Evolutionary conservation across 768 basidiomycete genomes (phyloP), one percentile per base, ranked within the genome.

Genomic region (Suillus brevipes): DNA sequence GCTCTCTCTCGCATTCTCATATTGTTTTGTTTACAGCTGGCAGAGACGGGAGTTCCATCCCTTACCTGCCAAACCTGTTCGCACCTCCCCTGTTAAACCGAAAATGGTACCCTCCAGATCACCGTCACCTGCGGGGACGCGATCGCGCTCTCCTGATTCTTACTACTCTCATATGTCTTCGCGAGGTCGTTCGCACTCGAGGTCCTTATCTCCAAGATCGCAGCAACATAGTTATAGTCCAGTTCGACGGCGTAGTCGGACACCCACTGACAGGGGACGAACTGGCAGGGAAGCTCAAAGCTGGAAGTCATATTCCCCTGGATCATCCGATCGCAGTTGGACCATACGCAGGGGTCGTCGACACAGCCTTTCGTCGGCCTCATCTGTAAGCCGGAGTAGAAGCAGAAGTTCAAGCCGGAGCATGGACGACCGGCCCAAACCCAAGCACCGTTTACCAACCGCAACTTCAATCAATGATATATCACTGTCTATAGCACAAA

Each of bases 361-460:
- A 55, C 78, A 79, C 58, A 88, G 86, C 64, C 61, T 80, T 1
- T 89, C 87, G 8, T 83, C 86, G 7, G 71, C 73, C 37, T 89
- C 88, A 7, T 87, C 85, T 62, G 78, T 79, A 34, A 88, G 85
- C 66, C 81, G 81, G 57, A 85, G 83, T 64, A 81, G 86, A 66
- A 89, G 88, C 70, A 73, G 79, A 42, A 79, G 79, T 64, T 78
- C 71, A 3, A 88, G 86, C 70, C 76, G 72, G 64, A 90, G 88
- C 70, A 88, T 85, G 20, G 76, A 74, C 38, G 79, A 82, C 31
- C 82, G 81, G 40, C 78, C 83, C 43, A 84, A 82, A 63, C 77
- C 87, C 13, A 81, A 89, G 47, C 89, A 91, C 72, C 84, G 89
- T 45, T 79, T 91, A 25, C 90, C 91, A 42, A 65, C 79, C 18